Evolutionary conservation across 2,329 filamentous ascomycete species (phyloP), one percentile per base, ranked within the genome.

Genomic region (Hymenotorrendiella dingleyae): DNA sequence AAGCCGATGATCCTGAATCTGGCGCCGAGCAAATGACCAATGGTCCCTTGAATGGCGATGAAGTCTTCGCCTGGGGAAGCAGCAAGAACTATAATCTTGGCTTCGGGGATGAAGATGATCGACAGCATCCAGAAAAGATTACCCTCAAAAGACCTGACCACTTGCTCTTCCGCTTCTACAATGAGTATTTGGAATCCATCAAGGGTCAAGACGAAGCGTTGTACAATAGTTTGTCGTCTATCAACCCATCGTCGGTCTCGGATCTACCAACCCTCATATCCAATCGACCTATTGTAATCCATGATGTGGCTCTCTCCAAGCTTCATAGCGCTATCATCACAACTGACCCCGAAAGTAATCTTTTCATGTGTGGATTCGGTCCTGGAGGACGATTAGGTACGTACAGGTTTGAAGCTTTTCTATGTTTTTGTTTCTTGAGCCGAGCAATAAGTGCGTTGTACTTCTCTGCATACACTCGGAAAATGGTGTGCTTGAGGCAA

Each of bases 61-160:
- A 98, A 59, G 69, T 96, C 1, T 97, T 88, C 57, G 84, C 88
- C 1, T 96, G 97, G 64, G 93, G 93, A 37, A 97, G 90, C 65
- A 98, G 96, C 66, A 94, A 93, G 59, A 98, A 98, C 54, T 67
- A 94, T 8, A 93, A 86, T 0, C 75, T 98, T 17, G 93, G 93
- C 1, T 83, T 97, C 47, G 90, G 90, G n/a, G 90, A 98, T 59
- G 84, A 94, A 57, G 89, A 96, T 61, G 91, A 98, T 60, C 81
- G 93, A 3, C 90, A 97, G 51, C 94, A 84, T 56, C 93, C 93
- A 0, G 93, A 97, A 62, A 84, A 88, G 8, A 80, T 96, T 9
- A 69, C 73, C 23, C 64, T 97, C 24, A 77, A 80, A 42, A 80
- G 91, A 12, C 88, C 93, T 0, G 81, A 86, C 19, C 80, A 87